Percentiles rank a stretch among this genome's conserved stretches.
phyloP scores from a whole-genome alignment of 169 alveolate species.

The Plasmodium blacklocki region DNA sequence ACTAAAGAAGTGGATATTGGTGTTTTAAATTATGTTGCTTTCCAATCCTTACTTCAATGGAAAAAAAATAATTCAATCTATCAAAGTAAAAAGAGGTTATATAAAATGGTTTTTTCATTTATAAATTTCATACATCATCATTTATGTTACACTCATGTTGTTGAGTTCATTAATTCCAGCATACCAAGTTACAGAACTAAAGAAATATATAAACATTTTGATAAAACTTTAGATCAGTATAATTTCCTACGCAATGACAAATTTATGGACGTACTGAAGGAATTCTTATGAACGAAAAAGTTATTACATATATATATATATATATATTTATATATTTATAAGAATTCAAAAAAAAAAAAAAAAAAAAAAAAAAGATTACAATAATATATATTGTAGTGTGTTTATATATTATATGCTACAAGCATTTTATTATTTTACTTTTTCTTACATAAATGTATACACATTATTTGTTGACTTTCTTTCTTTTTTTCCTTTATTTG shows the following conservation, averaged over 20 bases:
- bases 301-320: no score
- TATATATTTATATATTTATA: no score
- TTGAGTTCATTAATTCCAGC: slow-evolving; percentile 60
- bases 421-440: no score
- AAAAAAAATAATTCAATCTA: slow-evolving; percentile 69
- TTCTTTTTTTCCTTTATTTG: no score
- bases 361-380: no score
- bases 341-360: no score
- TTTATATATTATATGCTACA: no score
- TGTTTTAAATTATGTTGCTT: slow-evolving; percentile 70
- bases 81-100: slow-evolving; percentile 65
- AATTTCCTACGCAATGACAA: slow-evolving; percentile 55
- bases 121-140: slow-evolving; percentile 73
- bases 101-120: slow-evolving; percentile 58
- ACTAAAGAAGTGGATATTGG: slow-evolving; percentile 63
- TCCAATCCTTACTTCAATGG: slow-evolving; percentile 70
- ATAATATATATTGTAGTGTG: no score
- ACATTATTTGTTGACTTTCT: no score
- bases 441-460: no score
- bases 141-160: slow-evolving; percentile 71
- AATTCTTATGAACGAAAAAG: slow-evolving; percentile 32
- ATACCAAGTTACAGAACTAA: slow-evolving; percentile 73
- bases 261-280: slow-evolving; percentile 50
- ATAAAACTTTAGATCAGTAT: slow-evolving; percentile 72
- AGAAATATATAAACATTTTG: slow-evolving; percentile 71